Percentiles rank a stretch among this genome's conserved stretches.
phyloP scores from a whole-genome alignment of 139 green algal species.

The Ettlia oleoabundans region DNA sequence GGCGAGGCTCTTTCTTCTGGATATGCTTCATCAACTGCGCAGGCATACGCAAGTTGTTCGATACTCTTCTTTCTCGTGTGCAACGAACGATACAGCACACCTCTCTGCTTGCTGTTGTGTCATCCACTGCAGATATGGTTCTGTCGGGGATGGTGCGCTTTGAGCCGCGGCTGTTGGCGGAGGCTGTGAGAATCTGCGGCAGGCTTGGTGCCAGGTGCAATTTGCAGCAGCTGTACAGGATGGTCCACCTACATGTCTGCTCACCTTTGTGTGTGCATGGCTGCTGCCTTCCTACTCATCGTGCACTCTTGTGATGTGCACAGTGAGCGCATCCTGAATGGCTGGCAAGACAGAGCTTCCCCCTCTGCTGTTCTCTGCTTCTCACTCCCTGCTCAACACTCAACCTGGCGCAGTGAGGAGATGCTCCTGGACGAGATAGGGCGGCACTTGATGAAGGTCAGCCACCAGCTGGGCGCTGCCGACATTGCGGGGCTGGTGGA shows the following conservation, averaged over 20 bases:
- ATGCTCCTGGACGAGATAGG: slow-evolving; percentile 33
- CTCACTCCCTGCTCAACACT: not conserved
- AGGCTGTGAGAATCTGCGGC: not conserved
- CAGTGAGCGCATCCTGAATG: not conserved
- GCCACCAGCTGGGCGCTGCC: not conserved
- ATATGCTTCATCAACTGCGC: no score
- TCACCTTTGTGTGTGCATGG: no score
- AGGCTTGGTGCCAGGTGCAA: not conserved
- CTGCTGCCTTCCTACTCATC: not conserved
- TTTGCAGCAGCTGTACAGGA: no score
- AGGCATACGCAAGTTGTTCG: no score
- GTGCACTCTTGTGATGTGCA: no score
- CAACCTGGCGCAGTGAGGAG: slow-evolving; percentile 17
- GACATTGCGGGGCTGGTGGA: not conserved
- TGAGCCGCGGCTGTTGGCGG: not conserved
- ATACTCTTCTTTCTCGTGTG: no score
- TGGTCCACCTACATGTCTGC: no score
- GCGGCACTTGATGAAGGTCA: slow-evolving; percentile 3
- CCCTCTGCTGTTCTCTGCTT: not conserved
- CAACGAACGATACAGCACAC: no score
- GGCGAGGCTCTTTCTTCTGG: no score
- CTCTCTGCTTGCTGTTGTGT: no score
- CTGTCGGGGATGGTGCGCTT: slow-evolving; percentile 25
- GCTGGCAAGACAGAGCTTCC: not conserved
- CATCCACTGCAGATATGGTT: slow-evolving; percentile 24